These are phyloP conservation scores for Tuber umbilicatum DNA, from an alignment of 495 filamentous ascomycete species.

Conservation along the genomic window DNA sequence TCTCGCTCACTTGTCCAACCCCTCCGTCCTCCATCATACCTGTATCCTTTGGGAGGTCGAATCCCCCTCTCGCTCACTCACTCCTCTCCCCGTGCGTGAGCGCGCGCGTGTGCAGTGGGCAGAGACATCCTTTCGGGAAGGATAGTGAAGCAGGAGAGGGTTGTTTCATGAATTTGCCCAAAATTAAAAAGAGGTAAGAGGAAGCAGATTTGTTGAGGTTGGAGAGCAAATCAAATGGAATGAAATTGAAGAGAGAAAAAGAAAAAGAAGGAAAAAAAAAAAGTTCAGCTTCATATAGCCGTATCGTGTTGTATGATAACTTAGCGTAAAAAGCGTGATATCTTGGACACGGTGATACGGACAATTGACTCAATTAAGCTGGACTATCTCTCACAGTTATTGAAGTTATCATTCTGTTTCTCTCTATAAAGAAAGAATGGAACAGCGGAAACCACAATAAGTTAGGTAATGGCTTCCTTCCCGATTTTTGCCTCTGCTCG, in stretches of 20 bases:
- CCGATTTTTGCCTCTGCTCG: neutral
- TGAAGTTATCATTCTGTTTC: neutral
- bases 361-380: neutral
- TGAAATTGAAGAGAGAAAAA: neutral
- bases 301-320: neutral
- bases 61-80: neutral
- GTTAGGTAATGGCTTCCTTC: neutral
- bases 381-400: neutral
- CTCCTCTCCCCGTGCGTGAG: neutral
- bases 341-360: neutral
- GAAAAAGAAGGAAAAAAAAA: neutral
- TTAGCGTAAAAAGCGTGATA: neutral
- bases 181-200: conserved; percentile 5
- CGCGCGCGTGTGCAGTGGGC: conserved; percentile 3
- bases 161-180: conserved; percentile 5
- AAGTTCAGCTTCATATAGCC: conserved; percentile 3
- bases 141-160: neutral
- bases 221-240: conserved; percentile 1
- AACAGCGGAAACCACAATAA: neutral
- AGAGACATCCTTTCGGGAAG: neutral
- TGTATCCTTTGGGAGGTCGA: neutral
- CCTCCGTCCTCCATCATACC: neutral
- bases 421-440: neutral
- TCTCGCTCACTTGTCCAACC: neutral
- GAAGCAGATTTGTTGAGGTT: conserved; percentile 4